Evolutionary conservation across 2,329 filamentous ascomycete species (phyloP).

Genomic region (Aspergillus sp.): DNA sequence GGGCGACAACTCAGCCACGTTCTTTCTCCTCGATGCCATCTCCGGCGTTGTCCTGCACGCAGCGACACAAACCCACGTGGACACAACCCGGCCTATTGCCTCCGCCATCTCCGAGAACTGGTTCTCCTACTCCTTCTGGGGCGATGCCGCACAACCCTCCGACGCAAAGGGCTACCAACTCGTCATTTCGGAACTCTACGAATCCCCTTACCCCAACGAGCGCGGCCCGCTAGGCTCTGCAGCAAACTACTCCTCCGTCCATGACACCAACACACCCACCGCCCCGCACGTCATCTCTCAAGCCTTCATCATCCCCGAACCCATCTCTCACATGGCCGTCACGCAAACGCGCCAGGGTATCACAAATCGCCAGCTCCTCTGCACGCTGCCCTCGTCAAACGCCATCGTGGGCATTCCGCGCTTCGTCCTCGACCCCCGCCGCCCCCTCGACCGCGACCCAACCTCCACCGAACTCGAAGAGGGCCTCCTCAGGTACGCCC

Average conservation of each 20-base stretch:
- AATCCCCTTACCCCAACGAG: conserved; percentile 74
- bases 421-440: conserved; percentile 70
- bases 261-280: conserved; percentile 52
- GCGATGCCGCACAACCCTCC: conserved; percentile 38
- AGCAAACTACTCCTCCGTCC: conserved; percentile 68
- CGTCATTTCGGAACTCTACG: conserved; percentile 79
- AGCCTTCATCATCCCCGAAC: conserved; percentile 68
- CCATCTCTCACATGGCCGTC: conserved; percentile 71
- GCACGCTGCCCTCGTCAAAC: conserved; percentile 63
- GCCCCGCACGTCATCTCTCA: conserved; percentile 72
- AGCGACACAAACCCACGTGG: conserved; percentile 62
- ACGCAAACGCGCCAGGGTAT: conserved; percentile 91
- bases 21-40: conserved; percentile 77
- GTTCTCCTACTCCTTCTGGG: conserved; percentile 77
- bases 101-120: conserved; percentile 88
- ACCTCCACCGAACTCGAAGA: conserved; percentile 73
- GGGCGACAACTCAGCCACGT: conserved; percentile 54
- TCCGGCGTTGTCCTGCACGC: conserved; percentile 74
- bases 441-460: conserved; percentile 76
- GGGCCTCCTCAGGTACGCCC: conserved; percentile 67
- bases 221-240: conserved; percentile 66
- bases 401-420: conserved; percentile 74
- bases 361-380: conserved; percentile 71
- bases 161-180: conserved; percentile 75
- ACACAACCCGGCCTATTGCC: conserved; percentile 62